Percentiles rank a stretch among this genome's conserved stretches.
phyloP scores from a whole-genome alignment of 768 basidiomycete species.

The Rhodotorula paludigena region DNA sequence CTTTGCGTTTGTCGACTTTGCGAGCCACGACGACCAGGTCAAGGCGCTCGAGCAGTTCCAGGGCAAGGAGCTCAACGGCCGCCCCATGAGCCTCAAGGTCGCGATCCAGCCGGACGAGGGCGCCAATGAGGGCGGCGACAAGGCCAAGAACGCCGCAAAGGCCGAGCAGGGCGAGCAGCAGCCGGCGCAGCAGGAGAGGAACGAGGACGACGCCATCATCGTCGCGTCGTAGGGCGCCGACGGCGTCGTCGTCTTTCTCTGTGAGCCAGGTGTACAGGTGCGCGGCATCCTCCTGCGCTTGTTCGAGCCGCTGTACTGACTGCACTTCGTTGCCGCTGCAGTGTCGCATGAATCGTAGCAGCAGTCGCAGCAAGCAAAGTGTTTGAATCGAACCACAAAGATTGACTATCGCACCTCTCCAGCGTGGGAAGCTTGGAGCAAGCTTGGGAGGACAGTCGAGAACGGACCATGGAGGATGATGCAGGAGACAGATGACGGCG shows the following conservation, averaged over 20 bases:
- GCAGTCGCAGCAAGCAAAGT: too few species aligned
- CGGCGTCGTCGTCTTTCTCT: not conserved
- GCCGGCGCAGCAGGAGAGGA: not conserved
- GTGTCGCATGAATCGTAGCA: not conserved
- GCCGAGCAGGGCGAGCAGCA: not conserved
- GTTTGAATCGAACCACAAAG: too few species aligned
- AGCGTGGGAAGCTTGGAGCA: too few species aligned
- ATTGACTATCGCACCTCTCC: too few species aligned
- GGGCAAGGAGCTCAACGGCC: constrained; percentile 80
- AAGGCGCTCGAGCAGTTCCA: constrained; percentile 82
- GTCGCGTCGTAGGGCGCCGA: constrained; percentile 30
- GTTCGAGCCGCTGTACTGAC: too few species aligned
- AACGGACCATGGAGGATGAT: too few species aligned
- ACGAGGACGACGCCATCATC: constrained; percentile 35
- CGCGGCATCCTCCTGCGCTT: not conserved
- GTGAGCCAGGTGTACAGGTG: constrained; percentile 8
- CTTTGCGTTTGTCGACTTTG: constrained; percentile 96
- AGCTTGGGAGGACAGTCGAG: too few species aligned
- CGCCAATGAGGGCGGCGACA: not conserved
- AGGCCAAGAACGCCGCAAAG: not conserved
- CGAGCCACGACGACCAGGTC: constrained; percentile 76
- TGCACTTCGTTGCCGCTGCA: too few species aligned
- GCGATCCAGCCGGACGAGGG: constrained; percentile 68
- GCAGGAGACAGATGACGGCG: too few species aligned
- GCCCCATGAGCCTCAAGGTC: constrained; percentile 86